Base-by-base conservation (phyloP, 2,329 filamentous ascomycete species). In the Neonectria sp. region DNA sequence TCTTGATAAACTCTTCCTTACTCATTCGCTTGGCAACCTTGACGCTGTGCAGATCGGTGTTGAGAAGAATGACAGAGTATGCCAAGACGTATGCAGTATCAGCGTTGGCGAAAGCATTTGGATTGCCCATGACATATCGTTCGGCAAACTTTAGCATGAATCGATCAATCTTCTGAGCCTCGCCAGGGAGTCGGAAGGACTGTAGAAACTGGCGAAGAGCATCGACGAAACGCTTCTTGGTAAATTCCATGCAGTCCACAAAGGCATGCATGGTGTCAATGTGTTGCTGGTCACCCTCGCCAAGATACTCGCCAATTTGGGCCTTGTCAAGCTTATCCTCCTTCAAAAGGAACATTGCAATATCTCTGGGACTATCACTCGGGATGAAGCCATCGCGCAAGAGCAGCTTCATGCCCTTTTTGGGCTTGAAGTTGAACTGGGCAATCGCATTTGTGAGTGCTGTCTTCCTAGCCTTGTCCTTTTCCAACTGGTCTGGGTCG, bases 141-240 rank as follows among this genome's bases (percentile, higher is more conserved):
- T 98, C 95, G 11, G 96, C 96, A 82, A 98, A 99, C 80, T 99
- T 99, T 72, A 99, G 85, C 96, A 99, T 98, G 82, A 98, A 97
- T 55, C 96, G 93, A 89, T 99, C 96, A 73, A 99, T 99, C 84
- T 99, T 99, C 79, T 99, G 96, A 0, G 95, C 95, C 81, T 99
- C 96, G 68, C 96, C 96, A 0, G 96, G 96, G 15, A 99, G 85
- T 69, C 96, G 92, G 85, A 99, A 99, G 31, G 94, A 93, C 79
- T 99, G 96, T 13, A 99, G 84, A 76, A 99, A 99, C 65, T 94
- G 91, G 43, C 96, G 91, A 29, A 99, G 84, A 15, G 96, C 92
- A 80, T 98, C 95, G 7, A 98, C 95, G 75, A 99, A 99, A 3
- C 95, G 91, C 62, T 92, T 94, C 80, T 95, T 95, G 11, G 90